Percentiles rank a stretch among this genome's conserved stretches.
These are phyloP conservation scores for Tagetes erecta DNA, from an alignment of 129 eudicot genomes.

Conservation along the genomic window DNA sequence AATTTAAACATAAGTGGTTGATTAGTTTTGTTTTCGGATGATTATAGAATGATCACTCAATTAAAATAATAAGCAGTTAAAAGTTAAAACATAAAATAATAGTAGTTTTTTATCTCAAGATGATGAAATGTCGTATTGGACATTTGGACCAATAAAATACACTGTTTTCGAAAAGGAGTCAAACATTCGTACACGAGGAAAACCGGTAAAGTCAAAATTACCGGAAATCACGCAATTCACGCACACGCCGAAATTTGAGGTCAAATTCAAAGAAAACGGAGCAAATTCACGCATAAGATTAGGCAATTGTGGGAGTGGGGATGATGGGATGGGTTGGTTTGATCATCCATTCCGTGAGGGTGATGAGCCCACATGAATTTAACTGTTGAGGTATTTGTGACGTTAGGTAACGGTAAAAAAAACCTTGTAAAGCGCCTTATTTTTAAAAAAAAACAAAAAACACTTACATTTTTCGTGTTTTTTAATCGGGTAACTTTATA, in stretches of 20 bases:
- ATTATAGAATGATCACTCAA: not conserved
- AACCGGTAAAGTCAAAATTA: conserved; percentile 15
- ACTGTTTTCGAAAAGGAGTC: conserved; percentile 8
- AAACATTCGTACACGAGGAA: conserved; percentile 26
- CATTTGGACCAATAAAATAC: not conserved
- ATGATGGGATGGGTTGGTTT: too few relatives aligned
- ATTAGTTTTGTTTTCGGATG: not conserved
- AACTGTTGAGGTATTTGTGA: too few relatives aligned
- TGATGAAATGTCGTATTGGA: conserved; percentile 7
- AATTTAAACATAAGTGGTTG: not conserved
- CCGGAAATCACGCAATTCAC: conserved; percentile 24
- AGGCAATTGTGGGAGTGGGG: too few relatives aligned
- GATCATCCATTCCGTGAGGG: too few relatives aligned
- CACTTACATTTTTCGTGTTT: too few relatives aligned
- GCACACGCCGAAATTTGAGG: not conserved
- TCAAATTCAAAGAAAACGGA: conserved; percentile 23
- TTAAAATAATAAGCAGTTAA: not conserved
- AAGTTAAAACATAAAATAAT: not conserved
- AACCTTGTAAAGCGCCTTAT: too few relatives aligned
- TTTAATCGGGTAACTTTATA: too few relatives aligned
- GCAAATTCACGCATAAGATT: conserved; percentile 6
- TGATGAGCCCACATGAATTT: too few relatives aligned
- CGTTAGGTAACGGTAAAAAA: too few relatives aligned
- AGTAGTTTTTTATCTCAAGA: not conserved
- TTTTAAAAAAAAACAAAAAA: too few relatives aligned